Evolutionary conservation across 306 rosid species (phyloP).

Genomic region (Psophocarpus tetragonolobus): DNA sequence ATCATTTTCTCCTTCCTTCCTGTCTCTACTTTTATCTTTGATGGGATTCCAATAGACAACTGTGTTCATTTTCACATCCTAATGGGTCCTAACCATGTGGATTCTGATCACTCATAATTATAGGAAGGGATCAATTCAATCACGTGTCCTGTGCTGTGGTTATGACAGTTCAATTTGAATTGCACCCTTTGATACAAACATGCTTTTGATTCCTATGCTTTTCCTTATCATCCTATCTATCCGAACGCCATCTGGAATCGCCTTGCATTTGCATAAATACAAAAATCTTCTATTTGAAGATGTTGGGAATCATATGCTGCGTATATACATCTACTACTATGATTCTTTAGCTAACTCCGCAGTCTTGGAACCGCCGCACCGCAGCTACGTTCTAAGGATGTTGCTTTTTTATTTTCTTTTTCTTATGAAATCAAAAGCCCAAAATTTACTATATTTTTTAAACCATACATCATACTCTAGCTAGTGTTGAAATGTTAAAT

Average conservation of each 20-base stretch:
- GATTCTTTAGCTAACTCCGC: not conserved
- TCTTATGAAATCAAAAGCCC: not conserved
- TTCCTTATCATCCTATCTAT: not conserved
- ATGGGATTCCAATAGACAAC: slow-evolving; percentile 25
- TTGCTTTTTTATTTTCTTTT: slow-evolving; percentile 3
- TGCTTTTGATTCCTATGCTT: slow-evolving; percentile 18
- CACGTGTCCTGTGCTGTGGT: not conserved
- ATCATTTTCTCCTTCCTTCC: slow-evolving; percentile 24
- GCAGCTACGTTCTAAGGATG: not conserved
- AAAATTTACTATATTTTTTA: not conserved
- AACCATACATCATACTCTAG: not conserved
- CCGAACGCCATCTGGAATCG: slow-evolving; percentile 4
- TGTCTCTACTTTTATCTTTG: not conserved
- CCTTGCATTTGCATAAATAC: not conserved
- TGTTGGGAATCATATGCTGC: not conserved
- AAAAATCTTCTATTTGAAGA: not conserved
- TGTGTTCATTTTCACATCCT: slow-evolving; percentile 18
- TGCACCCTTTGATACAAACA: not conserved
- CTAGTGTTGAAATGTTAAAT: not conserved
- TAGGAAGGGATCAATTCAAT: not conserved
- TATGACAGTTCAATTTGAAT: not conserved
- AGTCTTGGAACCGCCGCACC: not conserved
- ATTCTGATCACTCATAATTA: slow-evolving; percentile 21
- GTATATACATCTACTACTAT: too few species aligned
- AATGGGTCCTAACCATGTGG: slow-evolving; percentile 45